These are phyloP conservation scores for Schizopora paradoxa DNA, from an alignment of 1,284 basidiomycete species.

Conservation along the genomic window DNA sequence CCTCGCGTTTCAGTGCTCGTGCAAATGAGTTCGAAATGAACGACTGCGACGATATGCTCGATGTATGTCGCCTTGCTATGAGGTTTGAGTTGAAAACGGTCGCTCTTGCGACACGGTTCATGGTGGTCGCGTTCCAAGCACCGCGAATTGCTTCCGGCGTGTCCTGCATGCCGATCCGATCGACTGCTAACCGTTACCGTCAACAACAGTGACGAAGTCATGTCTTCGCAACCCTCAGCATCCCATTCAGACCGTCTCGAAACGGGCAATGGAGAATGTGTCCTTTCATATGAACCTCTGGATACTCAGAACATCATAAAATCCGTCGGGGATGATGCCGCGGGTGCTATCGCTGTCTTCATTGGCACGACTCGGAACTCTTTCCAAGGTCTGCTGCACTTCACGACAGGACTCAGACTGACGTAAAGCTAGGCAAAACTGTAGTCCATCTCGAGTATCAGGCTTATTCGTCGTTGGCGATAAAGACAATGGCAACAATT, in stretches of 20 bases:
- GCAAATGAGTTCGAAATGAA: background rate
- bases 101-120: too few relatives aligned
- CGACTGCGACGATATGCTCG: background rate
- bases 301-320: slow-evolving; percentile 51
- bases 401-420: slow-evolving; percentile 37
- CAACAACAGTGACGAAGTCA: background rate
- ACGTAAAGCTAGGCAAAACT: slow-evolving; percentile 46
- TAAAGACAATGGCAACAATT: slow-evolving; percentile 71
- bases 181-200: too few relatives aligned
- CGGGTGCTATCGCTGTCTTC: slow-evolving; percentile 71
- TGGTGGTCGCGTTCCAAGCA: too few relatives aligned
- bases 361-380: slow-evolving; percentile 67
- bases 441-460: slow-evolving; percentile 78
- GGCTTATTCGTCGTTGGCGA: slow-evolving; percentile 77
- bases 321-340: slow-evolving; percentile 55
- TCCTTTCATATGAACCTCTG: slow-evolving; percentile 55
- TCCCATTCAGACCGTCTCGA: slow-evolving; percentile 7
- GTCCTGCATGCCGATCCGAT: too few relatives aligned
- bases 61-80: too few relatives aligned
- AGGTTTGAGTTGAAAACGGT: background rate
- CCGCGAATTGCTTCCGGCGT: too few relatives aligned
- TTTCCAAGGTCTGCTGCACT: slow-evolving; percentile 42
- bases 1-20: background rate
- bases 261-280: slow-evolving; percentile 41
- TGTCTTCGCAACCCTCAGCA: background rate